Base-by-base conservation (phyloP, 352 stramenopile genomes). In the Hyaloperonospora arabidopsidis region DNA sequence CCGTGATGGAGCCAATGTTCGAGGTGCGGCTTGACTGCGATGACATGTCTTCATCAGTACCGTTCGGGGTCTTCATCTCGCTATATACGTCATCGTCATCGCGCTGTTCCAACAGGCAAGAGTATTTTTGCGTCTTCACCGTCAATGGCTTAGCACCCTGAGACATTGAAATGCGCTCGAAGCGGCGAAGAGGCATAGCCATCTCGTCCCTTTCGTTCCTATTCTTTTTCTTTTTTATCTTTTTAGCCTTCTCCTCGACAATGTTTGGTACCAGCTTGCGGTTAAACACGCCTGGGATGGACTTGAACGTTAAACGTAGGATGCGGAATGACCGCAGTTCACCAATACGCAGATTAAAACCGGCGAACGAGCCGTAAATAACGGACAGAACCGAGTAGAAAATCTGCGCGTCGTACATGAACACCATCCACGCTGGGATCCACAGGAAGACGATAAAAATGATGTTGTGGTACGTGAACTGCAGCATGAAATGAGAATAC, bases 401-500 rank as follows among this genome's bases (percentile, higher is more conserved):
- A 54, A 93, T 89, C 63, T 93, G 83, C 13, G 76, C 76, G 49
- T 93, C 83, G 65, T 90, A 93, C 53, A 90, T 64, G 49, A 89
- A 89, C 10, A 93, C 83, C 67, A 90, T 81, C 63, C 78, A 88
- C 35, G 78, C 74, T n/a, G 83, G 83, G 34, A 90, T 68, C 83
- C 83, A 93, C 0, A 93, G 61, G 45, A 87, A 88, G 3, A 89
- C 17, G 43, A 93, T 76, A 64, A 88, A 93, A 19, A 76, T 15
- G 44, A 93, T 72, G 65, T 93, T 90, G 71, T 91, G 80, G 56
- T 75, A 87, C 19, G 67, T 77, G 28, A 70, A 47, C 61, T 90
- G 82, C n/a, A 90, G 50, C 82, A 93, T 80, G 58, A 93, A 93
- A 63, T 90, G 69, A 21, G 78, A 89, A 50, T 89, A 87, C 57